Evolutionary conservation across 108 stramenopile species (phyloP).

Genomic region (Nannochloropsis granulata): DNA sequence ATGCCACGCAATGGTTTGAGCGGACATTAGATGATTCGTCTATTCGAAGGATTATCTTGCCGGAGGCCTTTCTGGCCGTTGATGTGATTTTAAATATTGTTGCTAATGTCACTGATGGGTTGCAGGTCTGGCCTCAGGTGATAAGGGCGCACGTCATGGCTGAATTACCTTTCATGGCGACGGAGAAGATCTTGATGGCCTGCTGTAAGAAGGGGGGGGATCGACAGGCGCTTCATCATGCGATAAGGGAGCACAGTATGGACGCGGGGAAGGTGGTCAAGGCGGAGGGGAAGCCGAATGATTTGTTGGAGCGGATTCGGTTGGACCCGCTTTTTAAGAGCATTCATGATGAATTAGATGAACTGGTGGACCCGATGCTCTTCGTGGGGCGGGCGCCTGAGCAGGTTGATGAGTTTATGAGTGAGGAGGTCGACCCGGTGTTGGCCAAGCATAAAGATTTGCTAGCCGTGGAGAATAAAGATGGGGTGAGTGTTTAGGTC

Average conservation of each 20-base stretch:
- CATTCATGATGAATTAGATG: slow-evolving; percentile 70
- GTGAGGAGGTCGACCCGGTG: slow-evolving; percentile 69
- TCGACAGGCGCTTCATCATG: slow-evolving; percentile 79
- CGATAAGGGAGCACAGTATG: slow-evolving; percentile 93
- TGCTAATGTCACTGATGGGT: slow-evolving; percentile 80
- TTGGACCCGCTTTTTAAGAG: slow-evolving; percentile 65
- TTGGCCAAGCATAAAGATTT: slow-evolving; percentile 55
- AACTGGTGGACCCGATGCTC: slow-evolving; percentile 69
- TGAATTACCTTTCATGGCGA: slow-evolving; percentile 99
- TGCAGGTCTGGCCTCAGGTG: slow-evolving; percentile 95
- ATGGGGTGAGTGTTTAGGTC: slow-evolving; percentile 76
- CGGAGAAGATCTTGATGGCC: slow-evolving; percentile 97
- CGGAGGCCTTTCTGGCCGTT: slow-evolving; percentile 82
- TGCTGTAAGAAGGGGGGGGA: slow-evolving; percentile 96
- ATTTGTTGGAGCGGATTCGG: slow-evolving; percentile 83
- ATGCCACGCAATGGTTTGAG: slow-evolving; percentile 95
- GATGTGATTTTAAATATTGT: slow-evolving; percentile 86
- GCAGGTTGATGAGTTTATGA: slow-evolving; percentile 83
- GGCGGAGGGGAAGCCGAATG: slow-evolving; percentile 92
- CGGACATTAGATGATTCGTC: slow-evolving; percentile 96
- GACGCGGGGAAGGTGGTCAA: slow-evolving; percentile 93
- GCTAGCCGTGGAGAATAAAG: slow-evolving; percentile 55
- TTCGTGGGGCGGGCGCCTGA: slow-evolving; percentile 89
- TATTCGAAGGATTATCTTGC: slow-evolving; percentile 86
- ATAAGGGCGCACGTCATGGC: slow-evolving; percentile 77